These are phyloP conservation scores for Candida broadrunensis DNA, from an alignment of 805 yeast species.

Conservation along the genomic window DNA sequence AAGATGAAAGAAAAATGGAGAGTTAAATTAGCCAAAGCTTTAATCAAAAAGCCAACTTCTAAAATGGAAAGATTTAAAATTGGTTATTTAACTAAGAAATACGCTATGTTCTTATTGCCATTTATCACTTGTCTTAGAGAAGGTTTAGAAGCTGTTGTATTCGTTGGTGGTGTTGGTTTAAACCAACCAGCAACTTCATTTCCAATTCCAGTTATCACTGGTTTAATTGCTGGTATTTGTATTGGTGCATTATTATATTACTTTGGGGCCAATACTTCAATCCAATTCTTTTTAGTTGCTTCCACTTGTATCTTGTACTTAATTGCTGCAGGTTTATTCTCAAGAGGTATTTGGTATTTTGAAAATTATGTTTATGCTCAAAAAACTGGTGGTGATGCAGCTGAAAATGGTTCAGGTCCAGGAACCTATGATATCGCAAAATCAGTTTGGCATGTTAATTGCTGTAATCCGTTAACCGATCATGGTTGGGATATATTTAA, in stretches of 20 bases:
- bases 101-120: slow-evolving; percentile 87
- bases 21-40: slow-evolving; percentile 84
- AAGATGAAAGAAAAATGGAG: slow-evolving; percentile 98
- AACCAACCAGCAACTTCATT: slow-evolving; percentile 50
- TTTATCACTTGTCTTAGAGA: slow-evolving; percentile 91
- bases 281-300: slow-evolving; percentile 80
- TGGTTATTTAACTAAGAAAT: slow-evolving; percentile 50
- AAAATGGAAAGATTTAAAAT: slow-evolving; percentile 45
- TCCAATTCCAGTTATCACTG: slow-evolving; percentile 91
- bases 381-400: slow-evolving; percentile 89
- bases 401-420: slow-evolving; percentile 90
- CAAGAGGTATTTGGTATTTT: slow-evolving; percentile 90
- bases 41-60: slow-evolving; percentile 55
- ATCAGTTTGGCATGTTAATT: slow-evolving; percentile 94
- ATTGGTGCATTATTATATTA: slow-evolving; percentile 74
- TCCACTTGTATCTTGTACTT: slow-evolving; percentile 88
- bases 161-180: slow-evolving; percentile 45
- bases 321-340: slow-evolving; percentile 88
- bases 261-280: slow-evolving; percentile 78
- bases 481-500: slow-evolving; percentile 98
- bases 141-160: slow-evolving; percentile 63
- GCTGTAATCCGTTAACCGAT: slow-evolving; percentile 90
- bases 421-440: slow-evolving; percentile 84
- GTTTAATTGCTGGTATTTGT: slow-evolving; percentile 71
- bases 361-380: slow-evolving; percentile 64